Evolutionary conservation across 345 rosid species (phyloP), one percentile per base, ranked within the genome.

Genomic region (Erodium maritimum): DNA sequence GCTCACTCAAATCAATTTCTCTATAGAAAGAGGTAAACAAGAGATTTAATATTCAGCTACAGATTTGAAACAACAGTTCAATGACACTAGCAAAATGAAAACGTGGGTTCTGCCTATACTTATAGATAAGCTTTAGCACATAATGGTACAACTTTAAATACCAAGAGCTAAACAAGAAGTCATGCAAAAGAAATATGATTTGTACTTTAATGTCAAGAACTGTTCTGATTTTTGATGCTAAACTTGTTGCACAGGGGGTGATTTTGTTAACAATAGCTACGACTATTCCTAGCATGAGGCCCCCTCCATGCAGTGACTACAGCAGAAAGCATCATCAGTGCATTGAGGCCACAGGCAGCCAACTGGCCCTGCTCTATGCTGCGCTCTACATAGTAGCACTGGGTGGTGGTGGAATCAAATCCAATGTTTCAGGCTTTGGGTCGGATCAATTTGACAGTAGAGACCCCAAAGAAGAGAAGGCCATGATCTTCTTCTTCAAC

Each of bases 391-490:
- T 83, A 20, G 77, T 75, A 60, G 96, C 96, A 55, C 76, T 88
- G 1, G 96, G 98, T 0, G 90, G 86, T 0, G 95, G 96, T 14
- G 98, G 96, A 24, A 86, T 91, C 65, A 88, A 91, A 71, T 91
- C 98, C 9, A 88, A 86, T 50, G 96, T 88, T 25, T 91, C 98
- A 0, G 90, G 95, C 46, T 91, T 88, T 46, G 96, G 96, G n/a
- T 82, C 98, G 0, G 96, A 91, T 54, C 96, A 91, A 52, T 91
- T 88, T 50, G 93, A 91, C 53, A 23, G 57, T 0, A 66, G 74
- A 17, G 95, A 91, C 58, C 97, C 95, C 0, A 83, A 83, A 56
- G 98, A 91, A 63, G 80, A 79, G 73, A 88, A 83, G 74, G 77
- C 83, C 51, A 84, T 84, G 88, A 62, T 80, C 21, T 84, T 82